Evolutionary conservation across 345 rosid species (phyloP).

Genomic region (Tarenaya hassleriana): DNA sequence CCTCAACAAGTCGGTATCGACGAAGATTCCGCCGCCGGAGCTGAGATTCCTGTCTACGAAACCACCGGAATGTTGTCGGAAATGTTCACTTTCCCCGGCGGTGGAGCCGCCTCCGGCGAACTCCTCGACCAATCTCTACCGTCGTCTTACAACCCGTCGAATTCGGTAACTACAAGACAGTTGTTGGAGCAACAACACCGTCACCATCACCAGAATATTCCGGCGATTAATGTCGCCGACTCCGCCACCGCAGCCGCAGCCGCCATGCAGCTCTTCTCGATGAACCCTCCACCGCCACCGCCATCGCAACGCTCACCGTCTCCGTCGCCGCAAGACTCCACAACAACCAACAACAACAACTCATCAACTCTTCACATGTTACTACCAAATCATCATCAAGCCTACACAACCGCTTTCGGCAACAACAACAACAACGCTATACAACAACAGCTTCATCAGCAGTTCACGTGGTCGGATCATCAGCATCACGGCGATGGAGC

Average conservation of each 20-base stretch:
- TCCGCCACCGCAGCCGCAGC: constrained; percentile 75
- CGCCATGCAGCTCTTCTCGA: constrained; percentile 88
- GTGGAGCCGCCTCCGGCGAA: constrained; percentile 32
- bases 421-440: constrained; percentile 32
- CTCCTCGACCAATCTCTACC: constrained; percentile 30
- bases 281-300: constrained; percentile 82
- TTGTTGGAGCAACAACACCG: constrained; percentile 45
- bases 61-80: constrained; percentile 88
- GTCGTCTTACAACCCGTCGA: constrained; percentile 25
- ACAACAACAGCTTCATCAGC: constrained; percentile 47
- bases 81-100: constrained; percentile 75
- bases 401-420: constrained; percentile 18
- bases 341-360: constrained; percentile 25
- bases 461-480: constrained; percentile 60
- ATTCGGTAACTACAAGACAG: constrained; percentile 13
- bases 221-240: constrained; percentile 58
- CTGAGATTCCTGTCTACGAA: constrained; percentile 57
- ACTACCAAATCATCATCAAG: constrained; percentile 63
- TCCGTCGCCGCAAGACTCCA: constrained; percentile 31
- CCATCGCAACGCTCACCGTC: constrained; percentile 79
- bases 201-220: constrained; percentile 51
- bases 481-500: constrained; percentile 28
- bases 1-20: constrained; percentile 69
- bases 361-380: constrained; percentile 85
- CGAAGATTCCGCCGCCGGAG: constrained; percentile 40